phyloP scores from a whole-genome alignment of 768 basidiomycete species.

The Daedaleopsis sinensis region DNA sequence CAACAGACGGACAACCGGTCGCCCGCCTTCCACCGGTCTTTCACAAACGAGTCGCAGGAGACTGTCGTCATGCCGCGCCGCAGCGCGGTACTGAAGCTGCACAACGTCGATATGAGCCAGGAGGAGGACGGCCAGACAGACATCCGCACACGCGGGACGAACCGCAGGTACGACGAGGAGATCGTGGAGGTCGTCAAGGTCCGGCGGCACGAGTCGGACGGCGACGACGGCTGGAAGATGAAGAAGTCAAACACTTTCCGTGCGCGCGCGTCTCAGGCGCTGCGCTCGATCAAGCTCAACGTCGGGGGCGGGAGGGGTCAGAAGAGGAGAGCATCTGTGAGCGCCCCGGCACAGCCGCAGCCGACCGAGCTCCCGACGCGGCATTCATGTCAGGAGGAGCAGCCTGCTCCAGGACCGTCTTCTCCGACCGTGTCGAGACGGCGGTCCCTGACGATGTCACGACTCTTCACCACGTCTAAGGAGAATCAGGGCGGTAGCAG shows the following conservation, averaged over 20 bases:
- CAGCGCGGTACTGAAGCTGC: constrained; percentile 18
- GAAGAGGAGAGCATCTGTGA: constrained; percentile 16
- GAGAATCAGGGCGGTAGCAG: constrained; percentile 12
- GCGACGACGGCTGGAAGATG: constrained; percentile 23
- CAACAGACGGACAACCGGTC: constrained; percentile 35
- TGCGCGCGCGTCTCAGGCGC: constrained; percentile 36
- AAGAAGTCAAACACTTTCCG: constrained; percentile 38
- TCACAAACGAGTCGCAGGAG: constrained; percentile 27
- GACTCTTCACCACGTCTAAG: constrained; percentile 29
- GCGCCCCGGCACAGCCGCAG: constrained; percentile 2
- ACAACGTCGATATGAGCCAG: constrained; percentile 7
- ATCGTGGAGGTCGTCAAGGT: constrained; percentile 41
- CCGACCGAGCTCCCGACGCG: constrained; percentile 1
- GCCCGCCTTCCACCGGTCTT: constrained; percentile 32
- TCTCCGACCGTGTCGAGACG: constrained; percentile 27
- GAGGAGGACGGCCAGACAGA: constrained; percentile 16
- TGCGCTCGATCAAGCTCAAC: constrained; percentile 38
- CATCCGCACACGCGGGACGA: constrained; percentile 14
- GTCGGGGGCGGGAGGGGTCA: constrained; percentile 26
- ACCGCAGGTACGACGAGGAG: constrained; percentile 32
- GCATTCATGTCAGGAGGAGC: constrained; percentile 13
- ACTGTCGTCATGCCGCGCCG: constrained; percentile 33
- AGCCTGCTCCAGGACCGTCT: constrained; percentile 15
- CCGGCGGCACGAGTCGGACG: constrained; percentile 32
- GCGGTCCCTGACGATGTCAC: constrained; percentile 31